Base-by-base conservation (phyloP, 306 rosid species). In the Lupinus albus region DNA sequence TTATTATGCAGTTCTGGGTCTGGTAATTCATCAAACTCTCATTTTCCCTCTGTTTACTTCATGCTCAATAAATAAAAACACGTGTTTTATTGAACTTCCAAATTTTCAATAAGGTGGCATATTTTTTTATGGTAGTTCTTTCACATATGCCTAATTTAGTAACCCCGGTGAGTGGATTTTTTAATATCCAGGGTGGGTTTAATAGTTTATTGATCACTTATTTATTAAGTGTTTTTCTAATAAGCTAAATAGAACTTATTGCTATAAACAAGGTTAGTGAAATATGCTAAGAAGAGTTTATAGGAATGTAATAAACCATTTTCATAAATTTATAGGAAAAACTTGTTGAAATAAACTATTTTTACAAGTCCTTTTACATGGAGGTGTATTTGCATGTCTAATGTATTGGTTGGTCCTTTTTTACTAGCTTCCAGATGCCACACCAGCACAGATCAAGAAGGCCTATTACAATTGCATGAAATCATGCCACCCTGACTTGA, bases 401-500 rank as follows among this genome's bases (percentile, higher is more conserved):
- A 74, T 76, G 8, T 47, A 8, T 73, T 73, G 64, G 12, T 63
- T 64, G 65, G 42, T 35, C 4, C 8, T 4, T 73, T 73, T 77
- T 65, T 69, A 28, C 64, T 81, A 93, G 99, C 87, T 90, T 63
- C 97, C 99, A 39, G 97, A 93, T 82, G 96, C 99, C 18, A 88
- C 89, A 52, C 85, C 94, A 1, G 85, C 50, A 38, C 92, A 93
- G 82, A 79, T 93, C 2, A 93, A 88, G 72, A 93, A 86, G 73
- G 99, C 97, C 12, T 93, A 93, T 48, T 88, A 93, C 67, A 85
- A 86, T 71, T 93, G 97, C 75, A 93, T 93, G 99, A 93, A 93
- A 73, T 78, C 96, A 74, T 93, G 99, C 68, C 99, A 93, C 79
- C 99, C 99, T 1, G 96, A 93, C 48, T 84, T 93, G 81, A 93